These are phyloP conservation scores for Macrocybe sp. DNA, from an alignment of 1,284 basidiomycete species.

Conservation along the genomic window DNA sequence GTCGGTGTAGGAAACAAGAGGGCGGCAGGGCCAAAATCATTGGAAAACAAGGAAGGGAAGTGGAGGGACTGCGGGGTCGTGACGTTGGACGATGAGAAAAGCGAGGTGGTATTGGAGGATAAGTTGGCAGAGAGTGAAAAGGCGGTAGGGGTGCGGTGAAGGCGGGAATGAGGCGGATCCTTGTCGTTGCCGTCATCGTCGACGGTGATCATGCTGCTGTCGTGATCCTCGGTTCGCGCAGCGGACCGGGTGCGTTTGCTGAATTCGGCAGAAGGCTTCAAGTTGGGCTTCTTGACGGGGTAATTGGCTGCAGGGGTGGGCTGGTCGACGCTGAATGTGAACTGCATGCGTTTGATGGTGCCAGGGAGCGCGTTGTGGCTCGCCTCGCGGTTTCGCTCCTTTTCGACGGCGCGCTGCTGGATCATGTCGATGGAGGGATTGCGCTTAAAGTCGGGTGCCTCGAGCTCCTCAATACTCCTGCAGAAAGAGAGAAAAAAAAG, in stretches of 20 bases:
- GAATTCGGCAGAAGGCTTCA: constrained; percentile 64
- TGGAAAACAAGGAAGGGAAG: constrained; percentile 68
- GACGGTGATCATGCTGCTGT: constrained; percentile 21
- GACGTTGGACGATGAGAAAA: constrained; percentile 7
- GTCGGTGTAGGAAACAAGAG: constrained; percentile 64
- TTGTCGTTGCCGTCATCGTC: constrained; percentile 28
- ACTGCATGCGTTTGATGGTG: constrained; percentile 78
- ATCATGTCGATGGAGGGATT: constrained; percentile 72
- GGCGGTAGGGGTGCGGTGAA: constrained; percentile 26
- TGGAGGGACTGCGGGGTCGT: constrained; percentile 26
- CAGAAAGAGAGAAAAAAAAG: constrained; percentile 9
- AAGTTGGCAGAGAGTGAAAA: no score
- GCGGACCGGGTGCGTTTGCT: constrained; percentile 36
- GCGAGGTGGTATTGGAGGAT: constrained; percentile 1
- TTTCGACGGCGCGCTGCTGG: constrained; percentile 70
- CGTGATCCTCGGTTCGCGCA: constrained; percentile 18
- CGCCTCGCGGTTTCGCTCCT: constrained; percentile 74
- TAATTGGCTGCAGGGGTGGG: constrained; percentile 42
- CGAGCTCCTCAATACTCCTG: constrained; percentile 76
- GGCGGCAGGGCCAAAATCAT: constrained; percentile 71
- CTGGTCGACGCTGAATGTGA: constrained; percentile 77
- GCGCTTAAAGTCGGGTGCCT: constrained; percentile 71
- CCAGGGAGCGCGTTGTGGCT: constrained; percentile 56
- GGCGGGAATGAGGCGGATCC: constrained; percentile 35
- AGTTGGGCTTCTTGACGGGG: constrained; percentile 57